These are phyloP conservation scores for Ustilago xerochloae DNA, from an alignment of 1,284 basidiomycete genomes.

Conservation along the genomic window DNA sequence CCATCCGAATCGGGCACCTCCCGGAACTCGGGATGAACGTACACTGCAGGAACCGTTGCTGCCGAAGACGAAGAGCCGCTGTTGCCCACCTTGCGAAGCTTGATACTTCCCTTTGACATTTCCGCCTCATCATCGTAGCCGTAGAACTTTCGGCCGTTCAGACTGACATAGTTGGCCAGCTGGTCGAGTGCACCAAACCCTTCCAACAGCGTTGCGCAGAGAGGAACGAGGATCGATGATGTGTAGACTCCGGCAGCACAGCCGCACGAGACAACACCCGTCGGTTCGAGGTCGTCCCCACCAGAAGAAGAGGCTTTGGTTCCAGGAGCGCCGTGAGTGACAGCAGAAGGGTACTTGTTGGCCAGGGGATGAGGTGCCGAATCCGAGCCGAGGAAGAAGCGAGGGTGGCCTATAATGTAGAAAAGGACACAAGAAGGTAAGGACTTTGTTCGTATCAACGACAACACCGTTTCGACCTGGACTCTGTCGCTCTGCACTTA, in stretches of 20 bases:
- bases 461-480: no score
- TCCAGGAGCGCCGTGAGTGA: slow-evolving; percentile 51
- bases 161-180: slow-evolving; percentile 59
- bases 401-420: slow-evolving; percentile 79
- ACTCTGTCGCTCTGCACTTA: slow-evolving; percentile 4
- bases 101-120: slow-evolving; percentile 32
- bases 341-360: slow-evolving; percentile 77
- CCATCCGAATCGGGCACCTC: slow-evolving; percentile 40
- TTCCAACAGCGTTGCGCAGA: slow-evolving; percentile 67
- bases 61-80: slow-evolving; percentile 7
- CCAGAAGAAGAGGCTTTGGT: slow-evolving; percentile 33
- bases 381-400: slow-evolving; percentile 98
- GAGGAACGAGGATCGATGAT: slow-evolving; percentile 62
- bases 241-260: slow-evolving; percentile 68
- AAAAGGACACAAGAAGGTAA: not conserved
- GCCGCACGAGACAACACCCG: slow-evolving; percentile 55
- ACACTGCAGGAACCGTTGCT: slow-evolving; percentile 57
- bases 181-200: slow-evolving; percentile 64
- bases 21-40: slow-evolving; percentile 48
- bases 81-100: slow-evolving; percentile 39
- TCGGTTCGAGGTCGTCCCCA: slow-evolving; percentile 38
- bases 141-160: slow-evolving; percentile 65
- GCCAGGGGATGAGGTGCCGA: slow-evolving; percentile 89
- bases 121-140: slow-evolving; percentile 32
- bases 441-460: no score